Base-by-base conservation (phyloP, 306 rosid species). In the Geum urbanum region DNA sequence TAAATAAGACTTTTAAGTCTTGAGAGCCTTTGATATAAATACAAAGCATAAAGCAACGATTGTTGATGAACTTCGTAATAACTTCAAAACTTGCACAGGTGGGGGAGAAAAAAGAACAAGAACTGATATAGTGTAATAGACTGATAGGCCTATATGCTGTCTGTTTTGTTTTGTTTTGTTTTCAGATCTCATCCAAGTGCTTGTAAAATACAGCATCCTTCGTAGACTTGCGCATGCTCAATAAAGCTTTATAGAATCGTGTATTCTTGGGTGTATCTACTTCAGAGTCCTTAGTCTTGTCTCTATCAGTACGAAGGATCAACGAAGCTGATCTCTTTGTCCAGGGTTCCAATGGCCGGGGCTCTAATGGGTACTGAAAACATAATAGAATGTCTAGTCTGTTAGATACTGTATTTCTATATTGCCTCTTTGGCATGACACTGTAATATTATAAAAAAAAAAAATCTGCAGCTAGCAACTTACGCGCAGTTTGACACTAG, bases 251-350 rank as follows among this genome's bases (percentile, higher is more conserved):
- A 14, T 69, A 70, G 18, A 81, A 51, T 16, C 71, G 66, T 27
- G 27, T 77, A 54, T 63, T 70, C 39, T 63, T 69, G 45, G 79
- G 60, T 1, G 63, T 52, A 39, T 65, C 46, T 37, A 41, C 52
- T 19, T 57, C 63, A 3, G 9, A 72, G 48, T 56, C 78, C 51
- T 58, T 81, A 5, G 45, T 24, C 61, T 67, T 41, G 39, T 27
- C 71, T 69, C 68, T 45, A 37, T 77, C 81, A 0, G 3, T 41
- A 43, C 15, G 24, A 70, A 57, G 47, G 62, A 50, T 32, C 70
- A 77, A 19, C 15, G 85, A 81, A 57, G 63, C 71, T 22, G 81
- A 46, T 66, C 82, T 73, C 52, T 48, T 63, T n/a, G 63, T 71
- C 53, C 40, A 57, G 40, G 79, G 79, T 43, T 57, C 76, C 11